Evolutionary conservation across 1,284 basidiomycete genomes (phyloP).

Genomic region (Lignosus rhinocerotis): DNA sequence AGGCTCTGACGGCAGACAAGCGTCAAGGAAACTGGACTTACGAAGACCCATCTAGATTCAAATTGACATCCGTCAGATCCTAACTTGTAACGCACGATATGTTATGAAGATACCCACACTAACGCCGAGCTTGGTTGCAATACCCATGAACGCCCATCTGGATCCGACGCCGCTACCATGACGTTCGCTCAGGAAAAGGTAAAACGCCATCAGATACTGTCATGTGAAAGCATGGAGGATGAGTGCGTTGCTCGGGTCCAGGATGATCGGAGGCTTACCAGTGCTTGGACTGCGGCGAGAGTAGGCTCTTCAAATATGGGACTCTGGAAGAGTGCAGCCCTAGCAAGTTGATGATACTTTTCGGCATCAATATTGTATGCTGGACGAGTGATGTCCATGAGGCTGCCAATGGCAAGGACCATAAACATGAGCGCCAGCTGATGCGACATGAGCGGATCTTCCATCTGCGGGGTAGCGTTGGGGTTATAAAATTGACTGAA

Average conservation of each 20-base stretch:
- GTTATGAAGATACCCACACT: conserved; percentile 53
- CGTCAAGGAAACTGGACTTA: conserved; percentile 40
- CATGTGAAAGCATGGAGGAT: background rate
- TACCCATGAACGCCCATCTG: conserved; percentile 78
- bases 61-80: background rate
- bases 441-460: conserved; percentile 63
- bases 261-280: conserved; percentile 45
- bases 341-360: conserved; percentile 74
- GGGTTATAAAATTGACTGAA: conserved; percentile 63
- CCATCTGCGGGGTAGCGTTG: conserved; percentile 43
- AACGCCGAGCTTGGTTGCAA: conserved; percentile 75
- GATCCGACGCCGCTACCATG: conserved; percentile 70
- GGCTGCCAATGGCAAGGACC: conserved; percentile 70
- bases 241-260: background rate
- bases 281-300: conserved; percentile 66
- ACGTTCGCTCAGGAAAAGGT: conserved; percentile 72
- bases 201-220: conserved; percentile 77
- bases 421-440: conserved; percentile 74
- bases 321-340: conserved; percentile 70
- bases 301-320: conserved; percentile 76
- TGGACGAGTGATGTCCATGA: conserved; percentile 64
- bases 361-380: conserved; percentile 77
- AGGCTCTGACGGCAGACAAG: conserved; percentile 12
- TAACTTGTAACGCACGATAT: background rate
- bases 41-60: conserved; percentile 66